phyloP scores from a whole-genome alignment of 1,139 yeast species.

The Yarrowia galli region DNA sequence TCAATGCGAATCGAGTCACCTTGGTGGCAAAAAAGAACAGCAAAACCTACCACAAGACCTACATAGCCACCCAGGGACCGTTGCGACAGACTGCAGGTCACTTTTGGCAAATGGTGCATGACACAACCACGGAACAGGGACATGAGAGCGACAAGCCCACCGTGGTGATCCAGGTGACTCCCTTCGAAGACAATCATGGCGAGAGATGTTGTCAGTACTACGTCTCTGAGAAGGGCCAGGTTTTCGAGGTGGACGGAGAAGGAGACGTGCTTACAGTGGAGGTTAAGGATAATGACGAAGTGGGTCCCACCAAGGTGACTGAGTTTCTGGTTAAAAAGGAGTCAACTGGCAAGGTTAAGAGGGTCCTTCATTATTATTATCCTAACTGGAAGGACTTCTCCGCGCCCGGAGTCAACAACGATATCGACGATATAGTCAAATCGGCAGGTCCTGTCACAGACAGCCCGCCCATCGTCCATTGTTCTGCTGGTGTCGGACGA shows the following conservation, averaged over 20 bases:
- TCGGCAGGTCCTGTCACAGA: constrained; percentile 47
- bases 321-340: constrained; percentile 8
- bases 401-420: constrained; percentile 54
- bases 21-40: constrained; percentile 45
- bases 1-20: constrained; percentile 58
- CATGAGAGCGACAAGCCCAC: constrained; percentile 54
- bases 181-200: constrained; percentile 65
- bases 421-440: constrained; percentile 53
- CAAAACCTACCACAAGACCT: constrained; percentile 49
- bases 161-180: constrained; percentile 87
- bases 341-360: constrained; percentile 20
- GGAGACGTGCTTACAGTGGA: constrained; percentile 40
- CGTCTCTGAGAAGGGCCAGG: constrained; percentile 55
- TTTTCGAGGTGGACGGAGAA: constrained; percentile 41
- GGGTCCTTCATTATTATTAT: constrained; percentile 62
- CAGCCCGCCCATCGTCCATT: constrained; percentile 65
- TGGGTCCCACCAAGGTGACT: constrained; percentile 18
- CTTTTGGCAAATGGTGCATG: constrained; percentile 86
- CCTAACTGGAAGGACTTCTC: constrained; percentile 65
- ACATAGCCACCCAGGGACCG: constrained; percentile 80
- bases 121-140: constrained; percentile 46
- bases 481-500: constrained; percentile 88
- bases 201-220: constrained; percentile 81
- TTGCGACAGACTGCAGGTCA: constrained; percentile 64
- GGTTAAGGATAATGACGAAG: constrained; percentile 35